Evolutionary conservation across 1,284 basidiomycete genomes (phyloP), one percentile per base, ranked within the genome.

Genomic region (Wolfiporia cocos): DNA sequence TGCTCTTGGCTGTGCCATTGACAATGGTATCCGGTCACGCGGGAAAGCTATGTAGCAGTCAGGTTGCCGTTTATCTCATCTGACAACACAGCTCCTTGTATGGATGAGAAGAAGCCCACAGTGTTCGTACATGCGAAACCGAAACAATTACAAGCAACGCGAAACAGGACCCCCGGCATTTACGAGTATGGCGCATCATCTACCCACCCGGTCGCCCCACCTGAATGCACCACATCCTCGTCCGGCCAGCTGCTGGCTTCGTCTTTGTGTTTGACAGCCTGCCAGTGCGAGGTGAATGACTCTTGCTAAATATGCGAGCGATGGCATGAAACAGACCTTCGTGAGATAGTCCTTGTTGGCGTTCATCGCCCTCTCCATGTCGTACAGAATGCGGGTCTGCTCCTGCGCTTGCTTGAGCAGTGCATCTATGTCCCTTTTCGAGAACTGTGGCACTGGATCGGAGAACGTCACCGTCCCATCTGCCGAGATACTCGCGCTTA

Each of bases 381-480:
- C 61, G 11, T 59, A 62, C 21, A 88, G 67, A 5, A 71, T 49
- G 20, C 60, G 57, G 12, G 71, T 69, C 54, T 86, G 83, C 36
- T 61, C 58, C 57, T 85, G 81, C 3, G 78, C 75, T 3, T 68
- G 65, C 49, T 66, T 67, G 43, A 94, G 70, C 18, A 86, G 70
- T 19, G 65, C 58, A 54, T 92, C 84, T 19, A 83, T 70, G 49
- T 86, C 76, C 18, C 69, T 66, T 53, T 80, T 79, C 37, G 78
- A 75, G 51, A 86, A 81, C 57, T 76, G 63, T 21, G 70, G 65
- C 2, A 71, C 68, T 9, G 74, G 68, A 53, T 87, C 84, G 12
- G 73, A 71, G 61, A 89, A 89, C 0, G 81, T 81, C 19, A 89
- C 84, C 0, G 80, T 81, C 3, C 76, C 81, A 43, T 78, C 69